Conservation (phyloP, 345 rosid genomes). For the Syzygium grande region DNA sequence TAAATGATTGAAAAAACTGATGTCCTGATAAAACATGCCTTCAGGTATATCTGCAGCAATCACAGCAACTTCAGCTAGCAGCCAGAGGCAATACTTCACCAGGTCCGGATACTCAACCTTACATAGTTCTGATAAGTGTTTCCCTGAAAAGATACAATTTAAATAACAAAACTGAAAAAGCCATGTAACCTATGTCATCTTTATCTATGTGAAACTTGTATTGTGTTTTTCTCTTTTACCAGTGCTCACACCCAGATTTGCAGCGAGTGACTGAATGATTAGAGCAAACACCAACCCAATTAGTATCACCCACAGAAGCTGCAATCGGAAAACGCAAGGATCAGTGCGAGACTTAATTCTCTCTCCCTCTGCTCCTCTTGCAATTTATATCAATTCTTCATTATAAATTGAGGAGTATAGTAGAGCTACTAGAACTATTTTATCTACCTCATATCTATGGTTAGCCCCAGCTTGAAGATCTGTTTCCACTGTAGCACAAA, state of each 20-base stretch:
- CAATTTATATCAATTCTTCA: background rate
- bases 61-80: conserved; percentile 55
- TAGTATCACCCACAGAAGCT: conserved; percentile 60
- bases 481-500: conserved; percentile 46
- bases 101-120: conserved; percentile 51
- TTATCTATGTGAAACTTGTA: background rate
- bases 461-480: conserved; percentile 69
- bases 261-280: conserved; percentile 58
- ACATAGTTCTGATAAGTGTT: conserved; percentile 59
- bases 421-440: background rate
- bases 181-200: background rate
- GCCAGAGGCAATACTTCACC: conserved; percentile 51
- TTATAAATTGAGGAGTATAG: background rate
- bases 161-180: background rate
- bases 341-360: background rate
- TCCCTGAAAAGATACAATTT: conserved; percentile 24
- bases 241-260: conserved; percentile 68
- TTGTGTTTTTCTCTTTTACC: conserved; percentile 11
- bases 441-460: conserved; percentile 38
- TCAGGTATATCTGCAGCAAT: conserved; percentile 80
- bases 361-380: background rate
- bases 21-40: conserved; percentile 16
- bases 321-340: background rate
- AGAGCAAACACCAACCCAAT: conserved; percentile 57
- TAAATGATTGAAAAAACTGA: too few relatives aligned